These are phyloP conservation scores for Fusarium oxysporum DNA, from an alignment of 2,329 filamentous ascomycete species.

Conservation along the genomic window DNA sequence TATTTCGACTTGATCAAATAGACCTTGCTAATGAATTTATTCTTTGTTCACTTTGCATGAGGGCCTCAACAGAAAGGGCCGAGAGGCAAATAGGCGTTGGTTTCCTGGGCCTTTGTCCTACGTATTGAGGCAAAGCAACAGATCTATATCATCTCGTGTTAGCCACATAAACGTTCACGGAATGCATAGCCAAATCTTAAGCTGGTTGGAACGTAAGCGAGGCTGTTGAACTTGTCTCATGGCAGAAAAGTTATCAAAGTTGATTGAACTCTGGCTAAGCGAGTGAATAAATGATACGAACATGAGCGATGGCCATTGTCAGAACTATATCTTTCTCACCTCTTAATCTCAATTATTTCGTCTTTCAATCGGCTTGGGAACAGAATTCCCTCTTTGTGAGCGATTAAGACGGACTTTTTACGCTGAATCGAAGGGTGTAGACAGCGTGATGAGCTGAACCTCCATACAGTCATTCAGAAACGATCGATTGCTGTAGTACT, in stretches of 20 bases:
- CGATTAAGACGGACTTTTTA: fast-evolving
- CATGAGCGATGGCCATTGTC: not conserved
- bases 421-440: not conserved
- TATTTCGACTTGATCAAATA: not conserved
- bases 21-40: fast-evolving
- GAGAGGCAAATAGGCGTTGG: too few species aligned
- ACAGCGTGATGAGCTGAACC: not conserved
- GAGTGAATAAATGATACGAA: not conserved
- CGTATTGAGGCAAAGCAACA: not conserved
- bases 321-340: not conserved
- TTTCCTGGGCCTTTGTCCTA: too few species aligned
- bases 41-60: too few species aligned
- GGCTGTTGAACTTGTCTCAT: too few species aligned
- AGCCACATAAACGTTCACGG: not conserved
- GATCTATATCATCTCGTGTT: not conserved
- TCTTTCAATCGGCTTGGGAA: fast-evolving
- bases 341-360: fast-evolving
- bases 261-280: not conserved
- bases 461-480: fast-evolving
- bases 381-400: too few species aligned
- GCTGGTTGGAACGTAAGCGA: not conserved
- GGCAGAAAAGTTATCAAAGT: not conserved
- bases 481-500: fast-evolving
- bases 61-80: fast-evolving
- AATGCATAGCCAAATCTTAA: not conserved